phyloP scores from a whole-genome alignment of 2,329 filamentous ascomycete species.

The Trichophyton rubrum region DNA sequence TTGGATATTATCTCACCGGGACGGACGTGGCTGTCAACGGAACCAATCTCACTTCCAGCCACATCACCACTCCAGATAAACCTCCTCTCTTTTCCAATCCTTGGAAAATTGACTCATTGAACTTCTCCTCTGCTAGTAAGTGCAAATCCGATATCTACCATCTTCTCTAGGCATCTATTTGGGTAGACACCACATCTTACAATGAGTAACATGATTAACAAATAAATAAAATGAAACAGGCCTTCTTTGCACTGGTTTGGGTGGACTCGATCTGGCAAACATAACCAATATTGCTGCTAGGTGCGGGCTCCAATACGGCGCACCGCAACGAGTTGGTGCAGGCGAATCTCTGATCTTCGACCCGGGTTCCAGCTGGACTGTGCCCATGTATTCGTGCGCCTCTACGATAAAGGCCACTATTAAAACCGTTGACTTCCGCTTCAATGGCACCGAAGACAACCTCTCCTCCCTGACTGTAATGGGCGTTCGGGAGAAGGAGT shows the following conservation, averaged over 20 bases:
- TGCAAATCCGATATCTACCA: too few species aligned
- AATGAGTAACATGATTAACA: background rate
- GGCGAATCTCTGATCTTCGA: slow-evolving; percentile 27
- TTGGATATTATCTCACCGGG: background rate
- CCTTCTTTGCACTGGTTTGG: background rate
- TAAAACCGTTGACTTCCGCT: slow-evolving; percentile 34
- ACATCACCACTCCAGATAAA: too few species aligned
- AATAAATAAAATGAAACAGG: too few species aligned
- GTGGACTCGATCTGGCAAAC: background rate
- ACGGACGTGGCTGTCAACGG: too few species aligned
- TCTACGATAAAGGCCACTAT: slow-evolving; percentile 32
- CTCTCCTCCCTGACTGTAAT: too few species aligned
- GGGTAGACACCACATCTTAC: background rate
- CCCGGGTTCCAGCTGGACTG: slow-evolving; percentile 30
- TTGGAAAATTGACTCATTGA: too few species aligned
- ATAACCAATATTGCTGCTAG: slow-evolving; percentile 11
- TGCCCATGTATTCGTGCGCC: slow-evolving; percentile 35
- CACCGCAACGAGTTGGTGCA: slow-evolving; percentile 25
- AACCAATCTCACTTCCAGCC: too few species aligned
- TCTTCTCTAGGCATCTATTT: too few species aligned
- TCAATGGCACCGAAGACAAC: slow-evolving; percentile 26
- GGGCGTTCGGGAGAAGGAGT: slow-evolving; percentile 5
- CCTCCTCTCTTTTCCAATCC: too few species aligned
- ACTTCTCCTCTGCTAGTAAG: too few species aligned
- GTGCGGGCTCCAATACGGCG: slow-evolving; percentile 33